A percentile compares a stretch with the other conserved stretches of the same genome.
Conservation (phyloP, 768 basidiomycete genomes). For the Russula sp. region DNA sequence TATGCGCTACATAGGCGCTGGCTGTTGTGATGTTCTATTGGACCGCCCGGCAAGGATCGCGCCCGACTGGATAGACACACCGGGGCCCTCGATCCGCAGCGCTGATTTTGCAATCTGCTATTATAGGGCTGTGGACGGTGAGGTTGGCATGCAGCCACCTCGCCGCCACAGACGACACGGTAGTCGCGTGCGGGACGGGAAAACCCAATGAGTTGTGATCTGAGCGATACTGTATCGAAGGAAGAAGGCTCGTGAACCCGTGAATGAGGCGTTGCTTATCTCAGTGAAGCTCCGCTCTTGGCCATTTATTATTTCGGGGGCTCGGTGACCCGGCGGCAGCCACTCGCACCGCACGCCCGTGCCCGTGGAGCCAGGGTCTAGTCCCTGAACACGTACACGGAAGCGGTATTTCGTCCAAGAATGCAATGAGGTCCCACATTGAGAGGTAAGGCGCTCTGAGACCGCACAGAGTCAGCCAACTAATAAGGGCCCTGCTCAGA, state of each 20-base stretch:
- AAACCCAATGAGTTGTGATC: neutral
- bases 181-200: neutral
- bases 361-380: constrained; percentile 12
- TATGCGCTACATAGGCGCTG: constrained; percentile 5
- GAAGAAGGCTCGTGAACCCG: neutral
- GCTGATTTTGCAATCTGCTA: neutral
- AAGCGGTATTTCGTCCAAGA: constrained; percentile 16
- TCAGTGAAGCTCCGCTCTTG: constrained; percentile 2
- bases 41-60: constrained; percentile 15
- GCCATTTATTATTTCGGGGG: constrained; percentile 5
- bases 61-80: constrained; percentile 3
- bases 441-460: constrained; percentile 15
- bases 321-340: constrained; percentile 6
- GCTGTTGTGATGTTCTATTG: neutral
- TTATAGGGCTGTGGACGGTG: constrained; percentile 3
- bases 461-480: constrained; percentile 11
- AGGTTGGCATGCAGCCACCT: constrained; percentile 11
- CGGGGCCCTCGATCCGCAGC: constrained; percentile 11
- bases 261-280: constrained; percentile 13
- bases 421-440: constrained; percentile 6
- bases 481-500: constrained; percentile 4
- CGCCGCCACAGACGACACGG: neutral
- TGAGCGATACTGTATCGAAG: constrained; percentile 1
- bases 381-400: constrained; percentile 18
- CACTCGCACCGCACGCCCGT: constrained; percentile 3